Base-by-base conservation (phyloP, 768 basidiomycete species). In the Amanita fuliginea region DNA sequence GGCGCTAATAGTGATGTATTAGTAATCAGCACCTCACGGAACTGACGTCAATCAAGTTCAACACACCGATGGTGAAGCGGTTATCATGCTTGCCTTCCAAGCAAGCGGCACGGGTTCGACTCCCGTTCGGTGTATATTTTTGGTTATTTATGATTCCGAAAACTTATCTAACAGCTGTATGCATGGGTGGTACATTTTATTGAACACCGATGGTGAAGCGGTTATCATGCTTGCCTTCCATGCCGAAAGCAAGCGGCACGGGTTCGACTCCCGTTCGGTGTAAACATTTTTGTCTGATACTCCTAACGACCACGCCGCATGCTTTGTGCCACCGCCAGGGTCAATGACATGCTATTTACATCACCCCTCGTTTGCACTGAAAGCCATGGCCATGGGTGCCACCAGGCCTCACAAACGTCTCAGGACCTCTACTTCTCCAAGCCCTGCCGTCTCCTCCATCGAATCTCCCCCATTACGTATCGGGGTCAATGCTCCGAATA, bases 1-100 rank as follows among this genome's bases (percentile, higher is more conserved):
- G 47, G 4, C 47, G 47, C 14, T 14, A 24, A 28, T 8, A 13
- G n/a, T 9, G 13, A 42, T 13, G n/a, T 28, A 16, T 10, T 30
- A 34, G 28, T 48, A 40, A 30, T 39, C 22, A 40, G 39, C 3
- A 8, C 13, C 13, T 48, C 22, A 16, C 42, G 1, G 6, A 19
- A 30, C 39, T 6, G 8, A 13, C 13, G 28, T 11, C 9, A 6
- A 8, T 3, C 0, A 5, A 7, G 3, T 0, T 19, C 19, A 13
- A 30, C 11, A 51, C 49, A 51, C 70, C 69, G 70, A 81, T 86
- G 83, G 84, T 86, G 84, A 86, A 86, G 80, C 74, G 83, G 84
- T 84, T 86, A 86, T 85, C 83, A 86, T 86, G 82, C 84, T 85
- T 85, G 83, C 81, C 83, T 85, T 85, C 83, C 83, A 85, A 46